A percentile compares a stretch with the other conserved stretches of the same genome.
Conservation (phyloP, 2,329 filamentous ascomycete genomes). For the Hypoxylon sp. region DNA sequence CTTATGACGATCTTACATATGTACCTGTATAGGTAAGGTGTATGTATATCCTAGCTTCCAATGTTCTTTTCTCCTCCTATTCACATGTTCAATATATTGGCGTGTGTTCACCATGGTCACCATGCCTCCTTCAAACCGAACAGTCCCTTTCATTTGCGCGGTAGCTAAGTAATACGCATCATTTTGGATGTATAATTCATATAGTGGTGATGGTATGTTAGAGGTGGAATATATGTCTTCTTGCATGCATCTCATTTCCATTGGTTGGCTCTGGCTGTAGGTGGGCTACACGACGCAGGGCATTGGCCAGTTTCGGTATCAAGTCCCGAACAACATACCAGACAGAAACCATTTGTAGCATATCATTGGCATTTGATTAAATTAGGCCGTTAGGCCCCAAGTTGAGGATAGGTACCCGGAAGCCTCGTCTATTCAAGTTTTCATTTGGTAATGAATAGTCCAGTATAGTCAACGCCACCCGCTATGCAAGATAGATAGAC, state of each 20-base stretch:
- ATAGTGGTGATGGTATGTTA: not conserved
- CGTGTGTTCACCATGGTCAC: not conserved
- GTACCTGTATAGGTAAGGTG: too few species aligned
- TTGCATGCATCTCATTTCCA: not conserved
- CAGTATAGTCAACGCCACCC: constrained; percentile 56
- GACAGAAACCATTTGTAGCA: constrained; percentile 7
- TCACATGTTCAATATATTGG: not conserved
- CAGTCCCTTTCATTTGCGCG: not conserved
- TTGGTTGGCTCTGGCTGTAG: not conserved
- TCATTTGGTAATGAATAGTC: constrained; percentile 21
- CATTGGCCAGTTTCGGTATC: constrained; percentile 12
- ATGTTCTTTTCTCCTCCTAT: not conserved
- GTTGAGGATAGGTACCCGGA: constrained; percentile 10
- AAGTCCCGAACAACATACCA: constrained; percentile 19
- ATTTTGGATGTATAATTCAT: not conserved
- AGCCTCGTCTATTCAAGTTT: constrained; percentile 7
- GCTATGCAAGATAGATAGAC: constrained; percentile 56
- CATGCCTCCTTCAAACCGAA: not conserved
- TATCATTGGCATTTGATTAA: constrained; percentile 18
- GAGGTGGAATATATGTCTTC: not conserved
- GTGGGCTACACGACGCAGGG: not conserved
- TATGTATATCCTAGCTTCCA: not conserved
- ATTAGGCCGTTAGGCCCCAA: constrained; percentile 5
- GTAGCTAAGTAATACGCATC: not conserved
- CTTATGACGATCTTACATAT: constrained; percentile 21